Base-by-base conservation (phyloP, 768 basidiomycete species). In the Lepiota subincarnata region DNA sequence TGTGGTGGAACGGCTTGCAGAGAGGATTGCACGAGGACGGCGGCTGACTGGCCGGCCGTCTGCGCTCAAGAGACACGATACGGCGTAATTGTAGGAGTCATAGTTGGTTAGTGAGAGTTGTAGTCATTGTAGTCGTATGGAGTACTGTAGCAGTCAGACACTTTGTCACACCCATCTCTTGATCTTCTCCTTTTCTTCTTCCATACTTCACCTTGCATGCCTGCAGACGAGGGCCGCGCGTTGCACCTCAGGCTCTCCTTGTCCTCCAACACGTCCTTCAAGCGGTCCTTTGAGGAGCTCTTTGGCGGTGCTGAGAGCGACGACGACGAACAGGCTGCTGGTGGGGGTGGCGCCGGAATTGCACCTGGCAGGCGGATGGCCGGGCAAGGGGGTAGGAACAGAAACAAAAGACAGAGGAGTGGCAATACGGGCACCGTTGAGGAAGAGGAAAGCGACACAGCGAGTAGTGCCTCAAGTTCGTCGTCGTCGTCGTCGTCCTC, bases 31-130 rank as follows among this genome's bases (percentile, higher is more conserved):
- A 28, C 70, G 75, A 47, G 79, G 76, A 28, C 68, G 80, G 58
- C 69, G 63, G 55, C 57, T 71, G 13, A 69, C 73, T 12, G 76
- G 72, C 46, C 67, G 77, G 57, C 82, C 81, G 12, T 62, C 67
- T 20, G 73, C 78, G 41, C 67, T 87, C 64, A 89, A 84, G 75
- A 74, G 86, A 63, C 78, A 79, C 61, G 86, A 82, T 53, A 86
- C 84, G 3, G 53, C 45, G 10, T 54, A 44, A 54, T 54, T 6
- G 13, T 16, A 34, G 8, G 12, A 6, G 24, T 24, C 2, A 24
- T 24, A 24, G 24, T 24, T 18, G 19, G 14, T 35, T n/a, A n/a
- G n/a, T n/a, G n/a, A n/a, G n/a, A n/a, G 11, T 37, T 45, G 44
- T 50, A 20, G 35, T 49, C 26, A 10, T 47, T 14, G 8, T 19